Base-by-base conservation (phyloP, 306 rosid species). In the Begonia peltatifolia region DNA sequence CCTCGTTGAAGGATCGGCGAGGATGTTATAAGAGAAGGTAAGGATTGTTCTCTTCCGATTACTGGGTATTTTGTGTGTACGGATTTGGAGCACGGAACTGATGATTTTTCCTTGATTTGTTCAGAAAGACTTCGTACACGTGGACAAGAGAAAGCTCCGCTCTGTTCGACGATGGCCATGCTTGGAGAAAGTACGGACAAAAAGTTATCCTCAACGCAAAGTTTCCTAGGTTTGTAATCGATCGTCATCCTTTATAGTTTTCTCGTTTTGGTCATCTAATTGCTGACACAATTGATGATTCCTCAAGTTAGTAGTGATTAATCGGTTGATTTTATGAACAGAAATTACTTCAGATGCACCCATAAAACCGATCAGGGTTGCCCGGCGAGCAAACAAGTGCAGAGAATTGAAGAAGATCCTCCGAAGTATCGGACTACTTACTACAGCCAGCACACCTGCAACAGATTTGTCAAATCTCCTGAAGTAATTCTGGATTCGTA, bases 291-390 rank as follows among this genome's bases (percentile, higher is more conserved):
- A 3, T 13, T 9, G 14, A 12, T 49, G 10, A 3, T 4, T 9
- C 17, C 10, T 11, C 11, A 47, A 47, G 14, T 47, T 11, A 11
- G 52, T 2, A 1, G 17, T 10, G 52, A 14, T 47, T 60, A 44
- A 42, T 12, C 11, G 46, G 46, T 2, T 42, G 14, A 44, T 44
- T n/a, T 44, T 12, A 30, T 44, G 6, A 44, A 44, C 76, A 82
- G 95, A 73, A 71, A 58, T 67, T 88, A 88, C 63, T 88, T 42
- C 14, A 73, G 95, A 50, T 88, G 96, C 71, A 82, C 87, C 12
- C 89, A 82, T 66, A 88, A 79, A 66, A 46, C 5, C 55, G 94
- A 84, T 1, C 93, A 87, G 17, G 49, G 54, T 11, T 88, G 96
- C 56, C 58, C 14, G 57, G 96, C 96, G 54, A 81, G 64, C 20